Conservation (phyloP, 148 eudicot species). For the Diospyros lotus region DNA sequence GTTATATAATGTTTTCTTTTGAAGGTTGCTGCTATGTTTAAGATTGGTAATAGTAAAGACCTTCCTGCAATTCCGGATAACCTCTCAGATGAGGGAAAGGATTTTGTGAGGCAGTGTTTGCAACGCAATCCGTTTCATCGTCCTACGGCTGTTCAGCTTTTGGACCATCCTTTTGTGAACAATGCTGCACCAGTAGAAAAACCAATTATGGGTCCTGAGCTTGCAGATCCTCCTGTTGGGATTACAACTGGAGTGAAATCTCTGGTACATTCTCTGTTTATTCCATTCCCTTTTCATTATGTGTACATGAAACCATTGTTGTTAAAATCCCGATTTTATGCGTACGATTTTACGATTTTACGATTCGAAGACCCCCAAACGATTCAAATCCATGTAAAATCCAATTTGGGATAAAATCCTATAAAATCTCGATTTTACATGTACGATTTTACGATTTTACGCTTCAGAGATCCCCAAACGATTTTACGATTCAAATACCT, state of each 20-base stretch:
- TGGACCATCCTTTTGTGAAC: slow-evolving; percentile 83
- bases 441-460: too few relatives aligned
- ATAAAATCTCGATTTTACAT: too few relatives aligned
- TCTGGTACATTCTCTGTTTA: slow-evolving; percentile 30
- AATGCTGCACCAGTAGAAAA: slow-evolving; percentile 62
- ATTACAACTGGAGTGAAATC: slow-evolving; percentile 41
- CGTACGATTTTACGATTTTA: too few relatives aligned
- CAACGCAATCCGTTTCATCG: slow-evolving; percentile 74
- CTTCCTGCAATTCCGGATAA: slow-evolving; percentile 83
- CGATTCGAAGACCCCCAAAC: too few relatives aligned
- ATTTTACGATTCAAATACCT: too few relatives aligned
- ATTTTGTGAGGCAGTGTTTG: slow-evolving; percentile 77
- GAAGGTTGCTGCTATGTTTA: slow-evolving; percentile 95
- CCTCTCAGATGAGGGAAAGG: slow-evolving; percentile 89
- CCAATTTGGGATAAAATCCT: too few relatives aligned
- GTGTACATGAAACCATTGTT: too few relatives aligned
- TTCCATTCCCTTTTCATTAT: not conserved
- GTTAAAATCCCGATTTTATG: too few relatives aligned
- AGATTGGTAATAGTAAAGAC: slow-evolving; percentile 91
- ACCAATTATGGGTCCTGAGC: slow-evolving; percentile 41
- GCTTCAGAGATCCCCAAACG: too few relatives aligned
- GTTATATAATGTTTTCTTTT: slow-evolving; percentile 10
- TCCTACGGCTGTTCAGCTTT: slow-evolving; percentile 70
- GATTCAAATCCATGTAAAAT: too few relatives aligned
- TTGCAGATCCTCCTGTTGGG: slow-evolving; percentile 39